A percentile compares a stretch with the other conserved stretches of the same genome.
phyloP scores from a whole-genome alignment of 768 basidiomycete genomes.

The Termitomyces sp. region DNA sequence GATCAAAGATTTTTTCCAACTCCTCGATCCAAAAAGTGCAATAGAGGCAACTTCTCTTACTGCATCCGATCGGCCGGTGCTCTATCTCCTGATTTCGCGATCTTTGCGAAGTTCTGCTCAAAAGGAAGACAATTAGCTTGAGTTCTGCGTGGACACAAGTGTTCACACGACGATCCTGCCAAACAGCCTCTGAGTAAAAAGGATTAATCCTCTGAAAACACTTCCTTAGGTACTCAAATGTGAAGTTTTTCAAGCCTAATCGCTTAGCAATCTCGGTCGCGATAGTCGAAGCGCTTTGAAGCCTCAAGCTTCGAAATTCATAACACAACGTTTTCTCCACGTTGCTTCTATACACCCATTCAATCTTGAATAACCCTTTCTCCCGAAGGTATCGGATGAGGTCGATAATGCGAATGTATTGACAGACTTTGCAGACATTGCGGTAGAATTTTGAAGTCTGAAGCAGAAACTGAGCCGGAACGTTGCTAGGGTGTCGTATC shows the following conservation, averaged over 20 bases:
- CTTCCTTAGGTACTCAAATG: neutral
- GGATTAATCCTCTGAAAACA: neutral
- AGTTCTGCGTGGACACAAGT: neutral
- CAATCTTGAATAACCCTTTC: neutral
- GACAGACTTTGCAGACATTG: neutral
- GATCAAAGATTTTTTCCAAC: neutral
- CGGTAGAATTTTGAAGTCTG: neutral
- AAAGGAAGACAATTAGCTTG: neutral
- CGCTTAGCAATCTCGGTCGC: neutral
- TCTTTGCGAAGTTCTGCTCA: neutral
- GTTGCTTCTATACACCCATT: neutral
- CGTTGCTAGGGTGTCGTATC: neutral
- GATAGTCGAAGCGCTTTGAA: neutral
- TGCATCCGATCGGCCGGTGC: neutral
- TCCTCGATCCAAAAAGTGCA: neutral
- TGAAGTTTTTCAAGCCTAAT: neutral
- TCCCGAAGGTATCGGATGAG: neutral
- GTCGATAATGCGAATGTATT: neutral
- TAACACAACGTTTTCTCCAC: neutral
- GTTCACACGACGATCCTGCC: neutral
- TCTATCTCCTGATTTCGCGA: neutral
- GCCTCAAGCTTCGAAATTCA: neutral
- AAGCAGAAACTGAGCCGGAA: too few species aligned
- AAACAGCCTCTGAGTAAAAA: neutral
- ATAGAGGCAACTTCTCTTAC: neutral